Base-by-base conservation (phyloP, 2,329 filamentous ascomycete species). In the Akanthomyces uredinophilus region DNA sequence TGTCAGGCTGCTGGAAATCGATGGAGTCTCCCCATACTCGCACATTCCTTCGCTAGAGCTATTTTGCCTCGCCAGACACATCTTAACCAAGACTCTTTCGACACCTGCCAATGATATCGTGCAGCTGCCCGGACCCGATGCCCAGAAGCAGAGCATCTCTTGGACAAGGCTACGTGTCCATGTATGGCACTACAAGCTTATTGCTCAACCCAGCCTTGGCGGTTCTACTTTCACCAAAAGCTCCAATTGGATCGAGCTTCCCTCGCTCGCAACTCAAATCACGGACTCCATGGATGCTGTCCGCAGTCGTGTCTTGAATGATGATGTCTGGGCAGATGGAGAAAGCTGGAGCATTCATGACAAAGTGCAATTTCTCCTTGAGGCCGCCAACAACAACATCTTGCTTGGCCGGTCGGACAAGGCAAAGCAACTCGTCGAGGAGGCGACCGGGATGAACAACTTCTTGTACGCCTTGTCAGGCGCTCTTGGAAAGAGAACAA, bases 391-490 rank as follows among this genome's bases (percentile, higher is more conserved):
- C 39, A 86, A 95, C 53, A 87, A 94, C 72, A 92, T 92, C 27
- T 86, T 96, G 70, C 88, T 97, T 67, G 92, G 93, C 0, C 83
- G 90, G 47, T 91, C 96, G 69, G 83, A 82, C 47, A 88, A 89
- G 69, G 93, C 94, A 0, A 83, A 84, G 64, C 81, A 86, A 53
- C 87, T 90, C 65, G 77, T 99, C 5, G 81, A 87, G 27, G 77
- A 84, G 62, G 93, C 93, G 0, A 83, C 87, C 0, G 76, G 78
- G 50, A 76, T 84, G 41, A 88, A 87, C n/a, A 83, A 85, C 0
- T 91, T 99, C 63, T 81, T 85, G 20, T 98, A 96, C 74, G 89
- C 87, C 0, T 74, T 99, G 61, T 96, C 92, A 0, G 95, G 95
- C 43, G 86, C 91, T 24, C 75, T 99, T 66, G 95, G 95, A 18